Conservation (phyloP, 768 basidiomycete species). For the Xerocomus brunneocitrinus region DNA sequence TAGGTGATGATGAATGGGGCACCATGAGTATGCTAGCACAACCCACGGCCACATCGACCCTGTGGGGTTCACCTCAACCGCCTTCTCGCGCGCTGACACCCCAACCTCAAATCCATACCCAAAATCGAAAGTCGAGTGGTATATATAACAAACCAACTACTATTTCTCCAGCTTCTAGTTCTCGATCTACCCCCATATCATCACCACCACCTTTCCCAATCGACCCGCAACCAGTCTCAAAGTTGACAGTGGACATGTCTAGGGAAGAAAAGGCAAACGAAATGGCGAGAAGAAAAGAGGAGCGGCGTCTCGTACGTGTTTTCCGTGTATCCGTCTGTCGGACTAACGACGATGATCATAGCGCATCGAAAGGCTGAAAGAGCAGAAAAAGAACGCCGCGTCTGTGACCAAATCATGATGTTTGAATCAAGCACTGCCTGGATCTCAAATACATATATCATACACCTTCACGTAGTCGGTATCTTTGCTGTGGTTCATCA, state of each 20-base stretch:
- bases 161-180: slow-evolving; percentile 14
- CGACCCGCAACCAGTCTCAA: slow-evolving; percentile 12
- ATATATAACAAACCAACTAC: neutral
- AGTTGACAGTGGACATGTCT: slow-evolving; percentile 47
- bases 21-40: slow-evolving; percentile 9
- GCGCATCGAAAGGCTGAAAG: slow-evolving; percentile 78
- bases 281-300: slow-evolving; percentile 88
- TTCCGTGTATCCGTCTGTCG: neutral
- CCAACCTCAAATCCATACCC: slow-evolving; percentile 9
- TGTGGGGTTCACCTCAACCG: slow-evolving; percentile 19
- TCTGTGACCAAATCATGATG: neutral
- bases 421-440: neutral
- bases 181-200: slow-evolving; percentile 24
- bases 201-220: slow-evolving; percentile 13
- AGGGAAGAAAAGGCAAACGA: slow-evolving; percentile 95
- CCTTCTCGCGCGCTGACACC: slow-evolving; percentile 19
- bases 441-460: neutral
- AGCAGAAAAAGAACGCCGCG: slow-evolving; percentile 60
- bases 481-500: too few species aligned
- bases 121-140: slow-evolving; percentile 4
- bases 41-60: slow-evolving; percentile 1
- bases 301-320: slow-evolving; percentile 72
- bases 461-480: neutral
- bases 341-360: slow-evolving; percentile 21
- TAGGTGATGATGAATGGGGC: slow-evolving; percentile 22